Evolutionary conservation across 345 rosid genomes (phyloP), one percentile per base, ranked within the genome.

Genomic region (Cardamine resedifolia): DNA sequence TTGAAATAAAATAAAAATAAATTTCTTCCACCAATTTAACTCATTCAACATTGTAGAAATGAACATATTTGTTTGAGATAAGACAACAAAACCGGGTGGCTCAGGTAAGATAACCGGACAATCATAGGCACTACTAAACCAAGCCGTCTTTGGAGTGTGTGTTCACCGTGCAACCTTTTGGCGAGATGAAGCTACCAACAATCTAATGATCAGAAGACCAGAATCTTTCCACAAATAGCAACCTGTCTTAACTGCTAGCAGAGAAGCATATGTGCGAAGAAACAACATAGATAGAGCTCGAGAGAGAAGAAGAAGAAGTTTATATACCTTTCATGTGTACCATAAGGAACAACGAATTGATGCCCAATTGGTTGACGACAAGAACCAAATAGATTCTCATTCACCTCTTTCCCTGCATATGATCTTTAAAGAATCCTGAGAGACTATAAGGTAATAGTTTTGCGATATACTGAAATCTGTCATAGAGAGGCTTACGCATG

Each of bases 371-470:
- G 70, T 53, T 43, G 38, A 31, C 16, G 26, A 30, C 15, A 50
- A 58, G 67, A 58, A 48, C 43, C 15, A n/a, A 4, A 20, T 39
- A 24, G 65, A 39, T 50, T 50, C 55, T 53, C 74, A 67, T 26
- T 41, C 39, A 43, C 61, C 64, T 19, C 41, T 31, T 41, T 75
- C 64, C 79, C 79, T 75, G 70, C 70, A 75, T 59, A 51, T 41
- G 39, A 59, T 30, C 73, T 74, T 57, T 50, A 20, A 41, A 4
- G 39, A 51, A 6, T 30, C 53, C 36, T 30, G 21, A 24, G 18
- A 52, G 49, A 31, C 11, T 10, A 7, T 33, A 26, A 39, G 52
- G 50, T 58, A 26, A 36, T 48, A 58, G 49, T 51, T 41, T 74
- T 0, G 23, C n/a, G n/a, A n/a, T n/a, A 41, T 66, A 59, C 36